phyloP scores from a whole-genome alignment of 352 stramenopile species.

The Phytophthora citrophthora region DNA sequence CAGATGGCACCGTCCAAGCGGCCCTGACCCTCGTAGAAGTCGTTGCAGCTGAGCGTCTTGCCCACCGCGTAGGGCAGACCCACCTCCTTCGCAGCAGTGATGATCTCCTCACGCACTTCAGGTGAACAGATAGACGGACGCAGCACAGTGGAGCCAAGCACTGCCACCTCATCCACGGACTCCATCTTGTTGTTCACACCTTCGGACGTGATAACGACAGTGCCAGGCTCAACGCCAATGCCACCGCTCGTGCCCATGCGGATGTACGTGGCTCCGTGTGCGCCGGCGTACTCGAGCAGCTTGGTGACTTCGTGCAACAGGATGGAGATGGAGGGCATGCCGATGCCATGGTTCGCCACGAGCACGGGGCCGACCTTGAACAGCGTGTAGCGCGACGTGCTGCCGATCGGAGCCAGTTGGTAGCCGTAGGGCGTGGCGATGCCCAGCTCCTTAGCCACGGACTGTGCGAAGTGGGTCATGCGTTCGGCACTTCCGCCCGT shows the following conservation, averaged over 20 bases:
- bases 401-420: conserved; percentile 63
- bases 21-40: conserved; percentile 88
- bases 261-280: conserved; percentile 64
- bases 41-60: conserved; percentile 87
- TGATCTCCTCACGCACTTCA: conserved; percentile 65
- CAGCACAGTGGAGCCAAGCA: conserved; percentile 58
- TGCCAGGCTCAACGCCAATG: conserved; percentile 76
- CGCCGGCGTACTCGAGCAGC: conserved; percentile 78
- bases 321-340: conserved; percentile 83
- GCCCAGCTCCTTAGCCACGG: conserved; percentile 57
- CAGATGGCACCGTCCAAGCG: conserved; percentile 85
- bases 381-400: conserved; percentile 73
- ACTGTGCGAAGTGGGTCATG: conserved; percentile 75
- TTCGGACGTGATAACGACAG: conserved; percentile 84
- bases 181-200: conserved; percentile 85
- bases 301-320: conserved; percentile 87
- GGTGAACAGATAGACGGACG: conserved; percentile 64
- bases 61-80: conserved; percentile 64
- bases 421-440: conserved; percentile 75
- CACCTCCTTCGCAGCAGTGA: conserved; percentile 51
- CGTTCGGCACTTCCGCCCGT: conserved; percentile 75
- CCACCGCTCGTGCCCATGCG: conserved; percentile 85
- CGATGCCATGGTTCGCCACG: conserved; percentile 84
- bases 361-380: conserved; percentile 87
- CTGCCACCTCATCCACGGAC: conserved; percentile 65